These are phyloP conservation scores for Endothia cerciana DNA, from an alignment of 2,329 filamentous ascomycete genomes.

Conservation along the genomic window DNA sequence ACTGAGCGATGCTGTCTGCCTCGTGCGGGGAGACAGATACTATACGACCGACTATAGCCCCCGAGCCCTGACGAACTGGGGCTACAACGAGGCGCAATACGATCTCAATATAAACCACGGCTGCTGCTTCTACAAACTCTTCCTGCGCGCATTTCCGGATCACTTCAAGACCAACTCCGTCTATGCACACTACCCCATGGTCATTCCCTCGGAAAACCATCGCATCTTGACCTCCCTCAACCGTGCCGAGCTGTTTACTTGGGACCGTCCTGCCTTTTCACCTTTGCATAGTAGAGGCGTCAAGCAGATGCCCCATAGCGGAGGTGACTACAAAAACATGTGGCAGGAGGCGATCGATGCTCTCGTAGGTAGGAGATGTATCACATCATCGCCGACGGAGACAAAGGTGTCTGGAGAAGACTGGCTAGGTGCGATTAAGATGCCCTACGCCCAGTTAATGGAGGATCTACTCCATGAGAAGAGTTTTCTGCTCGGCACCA, in stretches of 20 bases:
- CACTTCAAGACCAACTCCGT: slow-evolving; percentile 79
- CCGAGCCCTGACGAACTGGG: slow-evolving; percentile 80
- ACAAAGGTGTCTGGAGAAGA: slow-evolving; percentile 46
- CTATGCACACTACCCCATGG: slow-evolving; percentile 79
- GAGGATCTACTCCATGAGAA: slow-evolving; percentile 66
- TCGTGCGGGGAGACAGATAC: slow-evolving; percentile 77
- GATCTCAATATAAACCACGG: slow-evolving; percentile 77
- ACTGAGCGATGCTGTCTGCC: slow-evolving; percentile 76
- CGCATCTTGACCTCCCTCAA: slow-evolving; percentile 71
- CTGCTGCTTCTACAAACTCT: slow-evolving; percentile 83
- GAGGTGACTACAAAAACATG: slow-evolving; percentile 64
- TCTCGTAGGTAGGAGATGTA: slow-evolving; percentile 55
- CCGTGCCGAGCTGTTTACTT: slow-evolving; percentile 71
- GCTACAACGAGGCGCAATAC: slow-evolving; percentile 74
- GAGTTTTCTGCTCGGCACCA: slow-evolving; percentile 62
- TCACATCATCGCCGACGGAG: neutral
- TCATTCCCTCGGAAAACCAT: slow-evolving; percentile 71
- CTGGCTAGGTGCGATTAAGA: slow-evolving; percentile 65
- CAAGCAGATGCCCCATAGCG: slow-evolving; percentile 63
- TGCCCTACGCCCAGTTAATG: slow-evolving; percentile 68
- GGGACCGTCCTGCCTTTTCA: slow-evolving; percentile 60
- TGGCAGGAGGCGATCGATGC: slow-evolving; percentile 68
- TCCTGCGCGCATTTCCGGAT: slow-evolving; percentile 77
- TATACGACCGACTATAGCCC: slow-evolving; percentile 80
- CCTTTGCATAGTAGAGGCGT: slow-evolving; percentile 61